Conservation (phyloP, 306 rosid species). For the Inga laurina region DNA sequence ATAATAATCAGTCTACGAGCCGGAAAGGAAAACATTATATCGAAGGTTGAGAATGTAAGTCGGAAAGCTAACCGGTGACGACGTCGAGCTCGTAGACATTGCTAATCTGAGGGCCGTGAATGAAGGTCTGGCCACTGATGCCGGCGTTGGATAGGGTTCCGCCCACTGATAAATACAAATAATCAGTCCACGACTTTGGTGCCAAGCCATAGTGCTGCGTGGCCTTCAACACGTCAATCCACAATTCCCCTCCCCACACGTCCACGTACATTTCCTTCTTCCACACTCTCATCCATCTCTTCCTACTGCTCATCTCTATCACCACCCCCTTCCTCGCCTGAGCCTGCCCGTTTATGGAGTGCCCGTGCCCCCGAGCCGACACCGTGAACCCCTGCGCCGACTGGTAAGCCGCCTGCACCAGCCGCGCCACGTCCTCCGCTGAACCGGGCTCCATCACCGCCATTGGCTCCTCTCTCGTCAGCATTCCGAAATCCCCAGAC, state of each 20-base stretch:
- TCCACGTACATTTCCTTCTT: constrained; percentile 65
- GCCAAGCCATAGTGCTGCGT: constrained; percentile 71
- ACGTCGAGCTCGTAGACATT: constrained; percentile 85
- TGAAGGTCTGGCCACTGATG: constrained; percentile 92
- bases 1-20: no score
- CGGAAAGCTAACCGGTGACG: constrained; percentile 62
- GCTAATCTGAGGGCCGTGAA: constrained; percentile 88
- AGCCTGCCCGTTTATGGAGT: constrained; percentile 93
- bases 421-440: constrained; percentile 50
- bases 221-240: constrained; percentile 71
- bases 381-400: constrained; percentile 48
- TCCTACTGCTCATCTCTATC: constrained; percentile 56
- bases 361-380: constrained; percentile 96
- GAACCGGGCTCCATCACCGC: constrained; percentile 75
- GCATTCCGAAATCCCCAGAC: constrained; percentile 70
- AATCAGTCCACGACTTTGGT: constrained; percentile 96
- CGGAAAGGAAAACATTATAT: no score
- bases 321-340: constrained; percentile 67
- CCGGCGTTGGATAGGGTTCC: constrained; percentile 97
- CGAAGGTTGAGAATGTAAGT: not conserved
- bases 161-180: constrained; percentile 86
- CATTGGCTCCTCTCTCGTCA: constrained; percentile 42
- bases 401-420: constrained; percentile 52
- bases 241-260: constrained; percentile 93
- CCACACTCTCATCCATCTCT: constrained; percentile 30